phyloP scores from a whole-genome alignment of 2,329 filamentous ascomycete species.

The Aspergillus awamori region DNA sequence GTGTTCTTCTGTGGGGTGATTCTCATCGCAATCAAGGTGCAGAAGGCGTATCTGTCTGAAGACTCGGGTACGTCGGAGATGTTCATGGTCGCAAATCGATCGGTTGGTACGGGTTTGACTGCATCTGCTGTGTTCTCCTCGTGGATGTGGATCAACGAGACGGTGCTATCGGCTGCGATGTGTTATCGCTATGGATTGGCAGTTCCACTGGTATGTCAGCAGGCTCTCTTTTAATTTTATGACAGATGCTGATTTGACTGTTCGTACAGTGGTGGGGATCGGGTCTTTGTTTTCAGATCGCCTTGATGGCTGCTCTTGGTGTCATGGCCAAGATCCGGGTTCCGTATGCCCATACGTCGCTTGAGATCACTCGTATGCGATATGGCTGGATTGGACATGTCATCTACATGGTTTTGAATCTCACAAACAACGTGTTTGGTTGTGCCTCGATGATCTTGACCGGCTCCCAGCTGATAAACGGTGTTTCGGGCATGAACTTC shows the following conservation, averaged over 20 bases:
- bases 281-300: conserved; percentile 53
- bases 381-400: conserved; percentile 50
- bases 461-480: conserved; percentile 50
- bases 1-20: conserved; percentile 54
- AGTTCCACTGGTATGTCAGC: conserved; percentile 34
- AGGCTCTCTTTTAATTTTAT: background rate
- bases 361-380: conserved; percentile 54
- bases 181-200: conserved; percentile 41
- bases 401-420: conserved; percentile 47
- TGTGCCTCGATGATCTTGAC: conserved; percentile 52
- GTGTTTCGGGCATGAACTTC: conserved; percentile 53
- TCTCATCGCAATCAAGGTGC: conserved; percentile 50
- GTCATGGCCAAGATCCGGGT: conserved; percentile 55
- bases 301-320: conserved; percentile 53
- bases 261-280: conserved; percentile 39
- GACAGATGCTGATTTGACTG: background rate
- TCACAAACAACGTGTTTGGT: conserved; percentile 50
- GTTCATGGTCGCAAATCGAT: conserved; percentile 46
- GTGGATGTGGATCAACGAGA: conserved; percentile 47
- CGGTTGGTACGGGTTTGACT: conserved; percentile 41
- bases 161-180: conserved; percentile 37
- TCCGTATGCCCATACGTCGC: conserved; percentile 55
- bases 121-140: conserved; percentile 44
- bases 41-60: conserved; percentile 38
- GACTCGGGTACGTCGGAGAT: conserved; percentile 46